Base-by-base conservation (phyloP, 2,329 filamentous ascomycete species). In the Neofusicoccum cordaticola region DNA sequence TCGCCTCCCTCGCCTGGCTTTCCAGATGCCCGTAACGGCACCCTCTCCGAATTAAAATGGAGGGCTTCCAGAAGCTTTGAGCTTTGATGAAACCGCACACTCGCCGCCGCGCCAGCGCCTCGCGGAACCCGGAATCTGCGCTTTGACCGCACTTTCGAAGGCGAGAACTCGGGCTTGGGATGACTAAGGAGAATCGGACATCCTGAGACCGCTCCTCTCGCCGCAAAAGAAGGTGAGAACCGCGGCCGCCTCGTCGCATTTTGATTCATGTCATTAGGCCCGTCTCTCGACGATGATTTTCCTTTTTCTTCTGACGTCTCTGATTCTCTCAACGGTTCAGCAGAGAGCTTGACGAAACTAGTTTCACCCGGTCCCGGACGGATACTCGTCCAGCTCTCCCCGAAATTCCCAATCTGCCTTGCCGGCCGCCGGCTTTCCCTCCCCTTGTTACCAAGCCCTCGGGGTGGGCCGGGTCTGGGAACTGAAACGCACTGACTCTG, bases 131-230 rank as follows among this genome's bases (percentile, higher is more conserved):
- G 56, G 56, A 60, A 60, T 48, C 56, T 60, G 42, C 56, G 56
- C 56, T 60, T 60, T 60, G 56, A 60, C 56, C 56, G 56, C 56
- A 60, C 42, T 35, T 47, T 47, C 31, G 56, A 60, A 60, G 56
- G 56, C 56, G 56, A 60, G 42, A 60, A n/a, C 17, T 60, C 56
- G 31, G 56, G 37, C 19, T 37, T 22, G 41, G 11, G 42, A 34
- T 47, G 41, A 47, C 56, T 37, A 47, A 60, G 31, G 31, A 27
- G n/a, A 47, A 47, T n/a, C n/a, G 31, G n/a, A 47, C 42, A 31
- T 27, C 31, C 41, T 45, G 56, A 47, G 42, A 35, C 42, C 31
- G 27, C 31, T 27, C 42, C 42, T 34, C 56, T 47, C n/a, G 12
- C 42, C n/a, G n/a, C 41, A 12, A 48, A 48, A 15, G 42, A 31